Percentiles rank a stretch among this genome's conserved stretches.
These are phyloP conservation scores for Ramularia endophylla DNA, from an alignment of 2,329 filamentous ascomycete species.

Conservation along the genomic window DNA sequence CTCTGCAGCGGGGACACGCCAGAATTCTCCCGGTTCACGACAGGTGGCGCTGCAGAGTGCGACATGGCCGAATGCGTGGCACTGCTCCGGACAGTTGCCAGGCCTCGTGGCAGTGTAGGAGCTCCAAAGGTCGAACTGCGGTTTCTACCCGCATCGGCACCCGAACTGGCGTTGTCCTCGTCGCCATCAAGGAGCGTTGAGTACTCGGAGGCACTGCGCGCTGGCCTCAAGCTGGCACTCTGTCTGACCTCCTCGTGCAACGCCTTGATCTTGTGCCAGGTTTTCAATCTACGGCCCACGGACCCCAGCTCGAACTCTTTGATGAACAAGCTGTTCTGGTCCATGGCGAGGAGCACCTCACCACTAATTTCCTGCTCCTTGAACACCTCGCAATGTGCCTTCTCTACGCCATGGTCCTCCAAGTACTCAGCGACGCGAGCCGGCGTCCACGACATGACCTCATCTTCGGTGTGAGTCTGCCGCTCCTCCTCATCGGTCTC, in stretches of 20 bases:
- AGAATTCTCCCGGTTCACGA: slow-evolving; percentile 29
- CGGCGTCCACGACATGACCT: slow-evolving; percentile 75
- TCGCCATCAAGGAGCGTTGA: slow-evolving; percentile 34
- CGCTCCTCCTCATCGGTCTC: slow-evolving; percentile 94
- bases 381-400: slow-evolving; percentile 88
- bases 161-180: slow-evolving; percentile 23
- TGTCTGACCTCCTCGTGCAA: slow-evolving; percentile 80
- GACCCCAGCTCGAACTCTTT: slow-evolving; percentile 92
- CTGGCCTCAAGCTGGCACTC: slow-evolving; percentile 40
- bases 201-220: slow-evolving; percentile 35
- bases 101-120: slow-evolving; percentile 13
- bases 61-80: slow-evolving; percentile 9
- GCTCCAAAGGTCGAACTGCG: slow-evolving; percentile 39
- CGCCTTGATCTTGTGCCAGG: slow-evolving; percentile 92
- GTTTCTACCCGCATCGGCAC: slow-evolving; percentile 40
- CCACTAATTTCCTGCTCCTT: slow-evolving; percentile 93
- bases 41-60: slow-evolving; percentile 26
- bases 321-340: slow-evolving; percentile 89
- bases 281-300: slow-evolving; percentile 82
- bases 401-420: slow-evolving; percentile 77
- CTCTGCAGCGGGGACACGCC: slow-evolving; percentile 26
- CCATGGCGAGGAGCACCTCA: slow-evolving; percentile 89
- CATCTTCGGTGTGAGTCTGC: slow-evolving; percentile 58
- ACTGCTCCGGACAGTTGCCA: slow-evolving; percentile 16
- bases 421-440: slow-evolving; percentile 84